Percentiles rank a stretch among this genome's conserved stretches.
These are phyloP conservation scores for Phaeosphaeriaceae sp. DNA, from an alignment of 2,329 filamentous ascomycete species.

Conservation along the genomic window DNA sequence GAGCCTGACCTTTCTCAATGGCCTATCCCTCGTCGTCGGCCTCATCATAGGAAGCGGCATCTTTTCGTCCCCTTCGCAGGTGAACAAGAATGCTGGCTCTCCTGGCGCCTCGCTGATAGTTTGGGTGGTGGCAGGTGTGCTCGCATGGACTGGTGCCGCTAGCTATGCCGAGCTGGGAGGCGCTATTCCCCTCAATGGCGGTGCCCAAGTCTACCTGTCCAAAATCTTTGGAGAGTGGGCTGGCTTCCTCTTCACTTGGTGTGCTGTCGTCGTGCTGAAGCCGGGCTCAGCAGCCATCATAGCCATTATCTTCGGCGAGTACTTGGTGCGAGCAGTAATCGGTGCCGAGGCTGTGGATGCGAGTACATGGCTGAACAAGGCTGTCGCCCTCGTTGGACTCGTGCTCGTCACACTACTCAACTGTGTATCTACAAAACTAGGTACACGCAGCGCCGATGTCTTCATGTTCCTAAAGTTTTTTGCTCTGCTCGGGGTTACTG, in stretches of 20 bases:
- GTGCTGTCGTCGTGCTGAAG: constrained; percentile 90
- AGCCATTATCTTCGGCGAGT: constrained; percentile 97
- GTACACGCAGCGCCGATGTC: constrained; percentile 84
- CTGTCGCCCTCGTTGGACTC: constrained; percentile 78
- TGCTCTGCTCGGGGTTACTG: constrained; percentile 82
- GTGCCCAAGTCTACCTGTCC: constrained; percentile 88
- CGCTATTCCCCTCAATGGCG: constrained; percentile 93
- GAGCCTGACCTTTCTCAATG: constrained; percentile 92
- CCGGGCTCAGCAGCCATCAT: constrained; percentile 94
- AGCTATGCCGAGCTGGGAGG: constrained; percentile 96
- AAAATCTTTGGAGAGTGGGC: constrained; percentile 96
- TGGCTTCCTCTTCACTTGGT: constrained; percentile 97
- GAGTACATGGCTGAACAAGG: constrained; percentile 89
- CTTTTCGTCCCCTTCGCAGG: constrained; percentile 91
- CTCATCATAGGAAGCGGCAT: constrained; percentile 96
- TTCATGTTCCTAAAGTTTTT: constrained; percentile 99
- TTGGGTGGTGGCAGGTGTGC: constrained; percentile 86
- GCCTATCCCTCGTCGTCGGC: constrained; percentile 86
- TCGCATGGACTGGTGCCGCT: constrained; percentile 95
- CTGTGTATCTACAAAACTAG: constrained; percentile 86
- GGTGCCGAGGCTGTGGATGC: constrained; percentile 84
- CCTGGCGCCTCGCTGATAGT: constrained; percentile 89
- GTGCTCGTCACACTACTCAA: constrained; percentile 82
- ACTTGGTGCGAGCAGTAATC: constrained; percentile 85
- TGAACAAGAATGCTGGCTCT: constrained; percentile 89